A percentile compares a stretch with the other conserved stretches of the same genome.
phyloP scores from a whole-genome alignment of 169 alveolate genomes.

The Theileria annulata region DNA sequence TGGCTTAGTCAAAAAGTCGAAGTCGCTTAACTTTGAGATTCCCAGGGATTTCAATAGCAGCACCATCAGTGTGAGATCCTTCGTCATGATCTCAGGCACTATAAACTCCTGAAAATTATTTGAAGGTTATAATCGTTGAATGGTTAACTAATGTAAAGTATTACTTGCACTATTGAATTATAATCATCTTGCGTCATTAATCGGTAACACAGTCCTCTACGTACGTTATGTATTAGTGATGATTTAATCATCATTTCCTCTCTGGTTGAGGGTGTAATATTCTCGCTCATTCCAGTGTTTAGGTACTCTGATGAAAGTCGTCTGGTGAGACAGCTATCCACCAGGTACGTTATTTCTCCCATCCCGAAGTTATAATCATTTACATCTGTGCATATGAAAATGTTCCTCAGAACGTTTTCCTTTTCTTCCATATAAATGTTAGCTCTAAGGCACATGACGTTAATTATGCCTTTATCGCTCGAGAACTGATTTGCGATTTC shows the following conservation, averaged over 20 bases:
- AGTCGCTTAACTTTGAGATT: slow-evolving; percentile 26
- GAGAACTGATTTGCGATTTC: slow-evolving; percentile 34
- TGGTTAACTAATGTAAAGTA: neutral
- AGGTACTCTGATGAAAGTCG: slow-evolving; percentile 46
- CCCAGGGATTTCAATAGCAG: slow-evolving; percentile 59
- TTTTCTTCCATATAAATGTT: neutral
- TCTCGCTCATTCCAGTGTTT: slow-evolving; percentile 38
- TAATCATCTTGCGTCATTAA: slow-evolving; percentile 46
- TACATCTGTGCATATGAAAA: slow-evolving; percentile 49
- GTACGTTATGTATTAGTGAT: slow-evolving; percentile 22
- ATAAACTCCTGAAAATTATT: slow-evolving; percentile 36
- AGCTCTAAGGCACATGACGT: slow-evolving; percentile 12
- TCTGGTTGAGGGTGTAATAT: slow-evolving; percentile 42
- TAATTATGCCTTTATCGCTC: slow-evolving; percentile 12
- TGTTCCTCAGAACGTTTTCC: slow-evolving; percentile 6
- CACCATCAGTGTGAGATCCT: slow-evolving; percentile 45
- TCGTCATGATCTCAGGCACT: slow-evolving; percentile 56
- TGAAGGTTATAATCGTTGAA: too few species aligned
- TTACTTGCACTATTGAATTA: slow-evolving; percentile 6
- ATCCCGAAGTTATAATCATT: slow-evolving; percentile 31
- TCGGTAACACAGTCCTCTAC: slow-evolving; percentile 42
- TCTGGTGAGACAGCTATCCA: slow-evolving; percentile 50
- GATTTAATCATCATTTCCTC: slow-evolving; percentile 57
- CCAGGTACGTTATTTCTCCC: slow-evolving; percentile 47
- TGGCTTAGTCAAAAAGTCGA: slow-evolving; percentile 64